Conservation (phyloP, 2,329 filamentous ascomycete genomes). For the Botrytis porri region DNA sequence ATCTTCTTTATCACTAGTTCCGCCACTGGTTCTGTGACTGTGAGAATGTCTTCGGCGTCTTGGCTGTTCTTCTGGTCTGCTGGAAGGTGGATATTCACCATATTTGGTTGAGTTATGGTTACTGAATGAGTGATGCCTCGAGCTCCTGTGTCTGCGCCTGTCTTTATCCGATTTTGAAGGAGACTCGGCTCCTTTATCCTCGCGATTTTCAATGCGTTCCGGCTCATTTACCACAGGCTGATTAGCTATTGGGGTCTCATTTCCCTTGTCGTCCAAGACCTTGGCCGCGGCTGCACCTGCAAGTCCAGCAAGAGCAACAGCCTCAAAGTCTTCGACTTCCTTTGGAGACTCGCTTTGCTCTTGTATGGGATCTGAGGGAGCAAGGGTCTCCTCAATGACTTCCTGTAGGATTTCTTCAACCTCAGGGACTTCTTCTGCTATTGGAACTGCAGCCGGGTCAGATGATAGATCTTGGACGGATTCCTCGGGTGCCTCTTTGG, state of each 20-base stretch:
- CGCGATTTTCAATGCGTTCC: not conserved
- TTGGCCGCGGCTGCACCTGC: not conserved
- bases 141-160: constrained; percentile 16
- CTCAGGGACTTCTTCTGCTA: not conserved
- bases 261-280: not conserved
- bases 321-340: not conserved
- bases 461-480: not conserved
- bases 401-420: not conserved
- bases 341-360: not conserved
- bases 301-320: constrained; percentile 10
- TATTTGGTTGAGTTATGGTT: constrained; percentile 1
- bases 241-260: not conserved
- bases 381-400: not conserved
- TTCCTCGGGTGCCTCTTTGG: not conserved
- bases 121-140: constrained; percentile 17
- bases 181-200: constrained; percentile 4
- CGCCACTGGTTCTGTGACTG: not conserved
- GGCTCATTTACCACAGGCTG: not conserved
- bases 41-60: constrained; percentile 19
- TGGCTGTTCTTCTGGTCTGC: constrained; percentile 14
- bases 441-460: not conserved
- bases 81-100: constrained; percentile 16
- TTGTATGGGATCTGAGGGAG: not conserved
- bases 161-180: constrained; percentile 8
- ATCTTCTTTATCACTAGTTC: constrained; percentile 6